phyloP scores from a whole-genome alignment of 2,329 filamentous ascomycete species.

The Venturia carpophila region DNA sequence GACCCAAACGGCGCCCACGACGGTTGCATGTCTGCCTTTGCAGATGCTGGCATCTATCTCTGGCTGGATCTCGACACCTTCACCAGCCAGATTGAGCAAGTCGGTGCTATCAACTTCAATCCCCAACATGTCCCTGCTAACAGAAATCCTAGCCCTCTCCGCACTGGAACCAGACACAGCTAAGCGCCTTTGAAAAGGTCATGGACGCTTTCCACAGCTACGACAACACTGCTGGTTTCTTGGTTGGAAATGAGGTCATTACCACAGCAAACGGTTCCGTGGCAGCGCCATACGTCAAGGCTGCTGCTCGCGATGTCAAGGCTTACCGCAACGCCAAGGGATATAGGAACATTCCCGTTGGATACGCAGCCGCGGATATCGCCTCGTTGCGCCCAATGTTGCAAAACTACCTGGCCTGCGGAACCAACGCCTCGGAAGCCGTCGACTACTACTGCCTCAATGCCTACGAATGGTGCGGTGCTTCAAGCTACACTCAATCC shows the following conservation, averaged over 20 bases:
- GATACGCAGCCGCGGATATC: conserved; percentile 80
- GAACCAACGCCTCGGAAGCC: conserved; percentile 57
- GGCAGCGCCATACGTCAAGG: conserved; percentile 76
- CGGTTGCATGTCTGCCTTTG: conserved; percentile 74
- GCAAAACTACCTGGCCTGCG: conserved; percentile 72
- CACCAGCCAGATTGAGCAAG: conserved; percentile 57
- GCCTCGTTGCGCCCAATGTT: conserved; percentile 57
- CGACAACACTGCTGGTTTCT: conserved; percentile 75
- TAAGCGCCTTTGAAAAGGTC: conserved; percentile 58
- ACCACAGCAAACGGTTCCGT: conserved; percentile 49
- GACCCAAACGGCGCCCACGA: conserved; percentile 63
- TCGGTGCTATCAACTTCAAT: conserved; percentile 29
- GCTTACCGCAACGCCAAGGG: conserved; percentile 65
- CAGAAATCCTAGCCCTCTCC: conserved; percentile 43
- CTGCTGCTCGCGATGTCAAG: conserved; percentile 74
- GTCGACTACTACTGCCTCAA: conserved; percentile 83
- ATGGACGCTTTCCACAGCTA: conserved; percentile 71
- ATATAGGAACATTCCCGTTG: conserved; percentile 75
- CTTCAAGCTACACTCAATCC: conserved; percentile 48
- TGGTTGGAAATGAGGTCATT: conserved; percentile 82
- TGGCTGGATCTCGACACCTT: conserved; percentile 78
- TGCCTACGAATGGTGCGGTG: conserved; percentile 58
- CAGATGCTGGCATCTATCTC: conserved; percentile 72
- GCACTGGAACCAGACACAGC: conserved; percentile 66
- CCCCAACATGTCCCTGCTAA: conserved; percentile 21